These are phyloP conservation scores for Rhododendron mucronatum DNA, from an alignment of 148 eudicot species.

Conservation along the genomic window DNA sequence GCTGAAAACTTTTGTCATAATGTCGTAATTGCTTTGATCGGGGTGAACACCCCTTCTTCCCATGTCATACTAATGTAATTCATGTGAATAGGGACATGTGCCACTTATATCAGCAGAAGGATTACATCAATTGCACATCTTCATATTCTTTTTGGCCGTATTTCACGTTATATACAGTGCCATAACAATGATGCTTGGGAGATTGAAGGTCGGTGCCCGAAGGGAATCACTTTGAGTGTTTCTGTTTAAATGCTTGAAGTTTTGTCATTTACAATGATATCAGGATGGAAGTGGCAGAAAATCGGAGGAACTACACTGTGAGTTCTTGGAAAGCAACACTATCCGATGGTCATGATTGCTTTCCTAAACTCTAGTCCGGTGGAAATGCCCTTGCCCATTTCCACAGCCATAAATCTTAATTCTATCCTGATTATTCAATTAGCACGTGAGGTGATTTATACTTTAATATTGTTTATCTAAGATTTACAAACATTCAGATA, in stretches of 20 bases:
- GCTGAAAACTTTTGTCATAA: not conserved
- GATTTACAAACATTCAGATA: constrained; percentile 36
- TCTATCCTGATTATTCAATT: constrained; percentile 2
- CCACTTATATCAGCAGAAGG: constrained; percentile 70
- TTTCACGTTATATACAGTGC: constrained; percentile 77
- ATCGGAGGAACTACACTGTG: not conserved
- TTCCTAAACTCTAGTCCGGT: not conserved
- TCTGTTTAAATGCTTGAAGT: constrained; percentile 4
- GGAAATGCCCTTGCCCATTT: not conserved
- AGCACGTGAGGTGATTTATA: not conserved
- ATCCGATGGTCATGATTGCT: constrained; percentile 3
- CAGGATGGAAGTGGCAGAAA: not conserved
- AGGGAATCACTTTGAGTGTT: not conserved
- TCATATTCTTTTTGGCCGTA: constrained; percentile 92
- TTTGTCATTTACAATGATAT: not conserved
- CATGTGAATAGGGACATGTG: constrained; percentile 47
- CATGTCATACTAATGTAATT: constrained; percentile 15
- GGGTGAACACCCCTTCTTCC: not conserved
- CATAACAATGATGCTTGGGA: constrained; percentile 82
- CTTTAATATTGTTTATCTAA: not conserved
- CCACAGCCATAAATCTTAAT: not conserved
- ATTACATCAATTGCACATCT: constrained; percentile 84
- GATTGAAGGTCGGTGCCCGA: constrained; percentile 50
- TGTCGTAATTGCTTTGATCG: not conserved
- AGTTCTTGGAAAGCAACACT: constrained; percentile 1